Conservation (phyloP, 768 basidiomycete genomes). For the Pleurotus platypus region DNA sequence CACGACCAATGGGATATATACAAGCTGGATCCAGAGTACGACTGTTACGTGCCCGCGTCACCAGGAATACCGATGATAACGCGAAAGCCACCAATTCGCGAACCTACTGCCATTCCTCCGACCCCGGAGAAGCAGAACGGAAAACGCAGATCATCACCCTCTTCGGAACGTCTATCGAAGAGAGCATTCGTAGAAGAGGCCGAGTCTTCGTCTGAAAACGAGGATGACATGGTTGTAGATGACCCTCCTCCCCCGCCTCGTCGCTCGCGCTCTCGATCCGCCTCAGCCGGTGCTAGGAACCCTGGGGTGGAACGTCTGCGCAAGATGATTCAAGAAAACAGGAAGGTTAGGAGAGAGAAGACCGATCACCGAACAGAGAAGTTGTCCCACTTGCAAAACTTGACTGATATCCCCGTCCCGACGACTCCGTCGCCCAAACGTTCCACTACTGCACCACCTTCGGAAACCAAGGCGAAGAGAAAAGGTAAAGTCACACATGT, state of each 20-base stretch:
- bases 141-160: slow-evolving; percentile 13
- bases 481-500: not conserved
- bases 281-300: slow-evolving; percentile 5
- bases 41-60: slow-evolving; percentile 50
- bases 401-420: slow-evolving; percentile 16
- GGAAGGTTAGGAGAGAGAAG: slow-evolving; percentile 28
- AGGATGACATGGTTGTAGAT: slow-evolving; percentile 50
- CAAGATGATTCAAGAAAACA: slow-evolving; percentile 29
- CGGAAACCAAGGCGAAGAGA: not conserved
- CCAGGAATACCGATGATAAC: slow-evolving; percentile 35
- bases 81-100: slow-evolving; percentile 7
- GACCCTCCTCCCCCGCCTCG: slow-evolving; percentile 19
- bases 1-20: slow-evolving; percentile 88
- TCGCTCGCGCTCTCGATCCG: slow-evolving; percentile 6
- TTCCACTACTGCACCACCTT: not conserved
- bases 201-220: slow-evolving; percentile 30
- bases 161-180: slow-evolving; percentile 20
- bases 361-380: slow-evolving; percentile 21
- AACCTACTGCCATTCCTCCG: not conserved
- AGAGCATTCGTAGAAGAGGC: slow-evolving; percentile 20
- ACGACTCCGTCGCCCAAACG: slow-evolving; percentile 36
- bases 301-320: slow-evolving; percentile 20
- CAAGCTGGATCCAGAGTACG: slow-evolving; percentile 75
- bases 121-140: slow-evolving; percentile 1
- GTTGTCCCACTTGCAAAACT: slow-evolving; percentile 5